Evolutionary conservation across 805 yeast genomes (phyloP).

Genomic region (Huiozyma naganishii): DNA sequence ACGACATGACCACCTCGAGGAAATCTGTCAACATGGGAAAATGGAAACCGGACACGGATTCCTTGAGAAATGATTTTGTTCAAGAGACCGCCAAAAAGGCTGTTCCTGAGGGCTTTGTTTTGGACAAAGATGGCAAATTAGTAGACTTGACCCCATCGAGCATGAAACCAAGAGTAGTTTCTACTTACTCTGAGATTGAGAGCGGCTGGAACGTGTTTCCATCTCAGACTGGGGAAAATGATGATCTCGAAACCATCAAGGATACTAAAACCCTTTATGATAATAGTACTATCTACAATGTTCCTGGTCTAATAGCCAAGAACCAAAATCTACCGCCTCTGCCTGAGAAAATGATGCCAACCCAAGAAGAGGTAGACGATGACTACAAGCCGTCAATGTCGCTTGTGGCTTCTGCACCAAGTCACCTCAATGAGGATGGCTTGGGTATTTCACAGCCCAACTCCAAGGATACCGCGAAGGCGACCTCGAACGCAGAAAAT

Average conservation of each 20-base stretch:
- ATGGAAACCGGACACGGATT: constrained; percentile 49
- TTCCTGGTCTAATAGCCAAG: constrained; percentile 25
- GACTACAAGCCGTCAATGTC: background rate
- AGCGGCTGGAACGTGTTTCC: constrained; percentile 30
- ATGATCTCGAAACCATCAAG: constrained; percentile 24
- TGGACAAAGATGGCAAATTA: constrained; percentile 25
- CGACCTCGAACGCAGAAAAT: constrained; percentile 29
- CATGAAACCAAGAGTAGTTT: constrained; percentile 20
- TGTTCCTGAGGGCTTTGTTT: constrained; percentile 26
- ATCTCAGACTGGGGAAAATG: constrained; percentile 12
- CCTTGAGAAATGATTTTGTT: constrained; percentile 31
- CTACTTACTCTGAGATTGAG: constrained; percentile 25
- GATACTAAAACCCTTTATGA: constrained; percentile 29
- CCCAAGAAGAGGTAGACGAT: background rate
- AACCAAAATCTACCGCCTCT: constrained; percentile 24
- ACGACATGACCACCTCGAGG: constrained; percentile 1
- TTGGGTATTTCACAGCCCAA: constrained; percentile 10
- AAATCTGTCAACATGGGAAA: constrained; percentile 12
- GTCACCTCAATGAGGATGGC: background rate
- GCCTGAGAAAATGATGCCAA: constrained; percentile 11
- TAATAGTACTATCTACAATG: constrained; percentile 27
- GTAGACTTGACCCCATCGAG: constrained; percentile 25
- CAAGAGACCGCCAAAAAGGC: constrained; percentile 25
- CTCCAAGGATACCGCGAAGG: constrained; percentile 18
- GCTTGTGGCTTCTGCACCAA: background rate